Evolutionary conservation across 2,329 filamentous ascomycete species (phyloP).

Genomic region (Paraconiothyrium brasiliense): DNA sequence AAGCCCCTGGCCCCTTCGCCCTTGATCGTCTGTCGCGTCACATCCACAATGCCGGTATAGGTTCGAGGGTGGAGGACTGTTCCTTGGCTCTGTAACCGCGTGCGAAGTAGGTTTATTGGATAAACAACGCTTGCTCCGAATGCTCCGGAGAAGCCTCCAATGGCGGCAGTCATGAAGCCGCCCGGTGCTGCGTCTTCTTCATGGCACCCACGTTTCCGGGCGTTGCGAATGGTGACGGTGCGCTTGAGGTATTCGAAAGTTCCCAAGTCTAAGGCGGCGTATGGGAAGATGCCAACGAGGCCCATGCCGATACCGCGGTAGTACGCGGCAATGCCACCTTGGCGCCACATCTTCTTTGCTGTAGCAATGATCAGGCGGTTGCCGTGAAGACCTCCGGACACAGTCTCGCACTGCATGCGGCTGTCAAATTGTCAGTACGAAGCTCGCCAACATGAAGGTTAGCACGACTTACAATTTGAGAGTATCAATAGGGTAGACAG

Average conservation of each 20-base stretch:
- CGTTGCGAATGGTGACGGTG: slow-evolving; percentile 74
- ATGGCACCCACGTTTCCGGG: slow-evolving; percentile 74
- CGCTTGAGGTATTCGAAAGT: slow-evolving; percentile 94
- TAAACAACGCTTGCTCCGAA: slow-evolving; percentile 95
- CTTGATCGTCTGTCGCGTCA: slow-evolving; percentile 81
- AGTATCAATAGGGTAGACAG: slow-evolving; percentile 92
- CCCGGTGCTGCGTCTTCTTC: slow-evolving; percentile 80
- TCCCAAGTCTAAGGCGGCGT: slow-evolving; percentile 94
- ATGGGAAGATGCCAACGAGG: slow-evolving; percentile 95
- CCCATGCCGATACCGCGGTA: slow-evolving; percentile 96
- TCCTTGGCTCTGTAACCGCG: slow-evolving; percentile 91
- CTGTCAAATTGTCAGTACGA: slow-evolving; percentile 43
- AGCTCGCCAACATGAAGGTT: not conserved
- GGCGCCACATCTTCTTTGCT: slow-evolving; percentile 83
- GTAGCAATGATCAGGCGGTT: slow-evolving; percentile 85
- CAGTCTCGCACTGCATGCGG: slow-evolving; percentile 93
- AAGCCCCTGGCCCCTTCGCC: slow-evolving; percentile 86
- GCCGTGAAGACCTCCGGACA: slow-evolving; percentile 83
- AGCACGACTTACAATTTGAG: slow-evolving; percentile 69
- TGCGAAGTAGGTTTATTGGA: slow-evolving; percentile 91
- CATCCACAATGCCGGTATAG: slow-evolving; percentile 91
- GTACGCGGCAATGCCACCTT: slow-evolving; percentile 77
- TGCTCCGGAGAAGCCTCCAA: slow-evolving; percentile 90
- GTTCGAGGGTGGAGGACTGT: slow-evolving; percentile 90
- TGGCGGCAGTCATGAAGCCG: slow-evolving; percentile 84